These are phyloP conservation scores for Fomitiporia mediterranea DNA, from an alignment of 1,284 basidiomycete species.

Conservation along the genomic window DNA sequence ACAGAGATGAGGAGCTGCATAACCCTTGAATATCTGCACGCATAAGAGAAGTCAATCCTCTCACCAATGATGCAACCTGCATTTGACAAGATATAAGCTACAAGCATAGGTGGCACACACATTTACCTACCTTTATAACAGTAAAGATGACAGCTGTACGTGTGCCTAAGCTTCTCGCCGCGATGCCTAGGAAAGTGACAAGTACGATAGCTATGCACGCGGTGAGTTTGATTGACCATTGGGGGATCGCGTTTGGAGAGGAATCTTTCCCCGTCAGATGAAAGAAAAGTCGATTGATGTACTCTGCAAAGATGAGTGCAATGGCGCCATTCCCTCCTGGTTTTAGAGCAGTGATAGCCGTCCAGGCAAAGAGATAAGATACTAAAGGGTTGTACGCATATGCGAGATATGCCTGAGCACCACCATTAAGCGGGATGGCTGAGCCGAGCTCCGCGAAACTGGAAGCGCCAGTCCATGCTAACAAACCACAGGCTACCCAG, in stretches of 20 bases:
- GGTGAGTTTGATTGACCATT: slow-evolving; percentile 91
- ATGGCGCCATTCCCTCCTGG: slow-evolving; percentile 73
- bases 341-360: slow-evolving; percentile 83
- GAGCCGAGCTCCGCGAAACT: slow-evolving; percentile 86
- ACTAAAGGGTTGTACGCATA: slow-evolving; percentile 86
- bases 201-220: slow-evolving; percentile 69
- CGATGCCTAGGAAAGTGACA: slow-evolving; percentile 75
- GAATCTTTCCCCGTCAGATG: slow-evolving; percentile 56
- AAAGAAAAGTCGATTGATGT: slow-evolving; percentile 78
- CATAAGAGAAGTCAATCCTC: slow-evolving; percentile 19
- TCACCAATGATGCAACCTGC: slow-evolving; percentile 55
- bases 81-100: not conserved
- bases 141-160: slow-evolving; percentile 85
- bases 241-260: slow-evolving; percentile 75
- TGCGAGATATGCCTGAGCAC: slow-evolving; percentile 86
- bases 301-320: slow-evolving; percentile 77
- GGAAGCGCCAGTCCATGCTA: slow-evolving; percentile 93
- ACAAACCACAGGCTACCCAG: slow-evolving; percentile 74
- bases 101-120: not conserved
- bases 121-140: slow-evolving; percentile 64
- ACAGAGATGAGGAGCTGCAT: slow-evolving; percentile 62
- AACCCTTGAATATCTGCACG: slow-evolving; percentile 2
- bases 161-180: slow-evolving; percentile 75
- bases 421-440: slow-evolving; percentile 83
- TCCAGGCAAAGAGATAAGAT: slow-evolving; percentile 87